Conservation (phyloP, 371 early-diverging fungal species). For the Choanephora cucurbitarum region DNA sequence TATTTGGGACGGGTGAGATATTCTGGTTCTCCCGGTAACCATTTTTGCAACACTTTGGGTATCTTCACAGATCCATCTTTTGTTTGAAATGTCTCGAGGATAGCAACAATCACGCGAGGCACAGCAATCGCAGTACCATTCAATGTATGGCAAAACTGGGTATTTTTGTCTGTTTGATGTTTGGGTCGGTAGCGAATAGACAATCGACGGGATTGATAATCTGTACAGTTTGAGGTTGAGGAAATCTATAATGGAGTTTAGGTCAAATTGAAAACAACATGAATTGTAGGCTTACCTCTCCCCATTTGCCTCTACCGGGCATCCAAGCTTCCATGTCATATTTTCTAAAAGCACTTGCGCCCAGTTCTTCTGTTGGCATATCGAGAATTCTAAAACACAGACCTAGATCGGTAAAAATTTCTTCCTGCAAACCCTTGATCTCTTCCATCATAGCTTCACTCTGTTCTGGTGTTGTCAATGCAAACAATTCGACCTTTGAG, state of each 20-base stretch:
- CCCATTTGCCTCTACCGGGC: slow-evolving; percentile 88
- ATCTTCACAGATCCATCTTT: slow-evolving; percentile 70
- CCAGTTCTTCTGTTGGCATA: slow-evolving; percentile 93
- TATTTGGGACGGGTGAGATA: slow-evolving; percentile 4
- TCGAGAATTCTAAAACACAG: slow-evolving; percentile 83
- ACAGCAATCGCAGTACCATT: slow-evolving; percentile 95
- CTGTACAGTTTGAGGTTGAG: slow-evolving; percentile 88
- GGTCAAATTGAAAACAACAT: not conserved
- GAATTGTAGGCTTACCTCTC: slow-evolving; percentile 86
- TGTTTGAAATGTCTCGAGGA: slow-evolving; percentile 83
- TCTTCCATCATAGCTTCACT: slow-evolving; percentile 73
- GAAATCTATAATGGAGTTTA: slow-evolving; percentile 52
- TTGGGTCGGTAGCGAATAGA: slow-evolving; percentile 58
- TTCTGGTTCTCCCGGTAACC: slow-evolving; percentile 56
- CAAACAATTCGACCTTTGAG: slow-evolving; percentile 92
- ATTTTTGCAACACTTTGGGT: slow-evolving; percentile 75
- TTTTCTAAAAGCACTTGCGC: slow-evolving; percentile 90
- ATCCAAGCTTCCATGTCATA: slow-evolving; percentile 97
- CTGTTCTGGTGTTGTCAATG: slow-evolving; percentile 65
- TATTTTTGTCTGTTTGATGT: slow-evolving; percentile 27
- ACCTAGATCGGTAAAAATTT: slow-evolving; percentile 79
- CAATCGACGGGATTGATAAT: slow-evolving; percentile 80
- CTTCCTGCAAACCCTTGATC: slow-evolving; percentile 71
- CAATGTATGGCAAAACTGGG: slow-evolving; percentile 84
- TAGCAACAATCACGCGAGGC: slow-evolving; percentile 87